Conservation (phyloP, 2,329 filamentous ascomycete species). For the Chaetomiaceae sp. region DNA sequence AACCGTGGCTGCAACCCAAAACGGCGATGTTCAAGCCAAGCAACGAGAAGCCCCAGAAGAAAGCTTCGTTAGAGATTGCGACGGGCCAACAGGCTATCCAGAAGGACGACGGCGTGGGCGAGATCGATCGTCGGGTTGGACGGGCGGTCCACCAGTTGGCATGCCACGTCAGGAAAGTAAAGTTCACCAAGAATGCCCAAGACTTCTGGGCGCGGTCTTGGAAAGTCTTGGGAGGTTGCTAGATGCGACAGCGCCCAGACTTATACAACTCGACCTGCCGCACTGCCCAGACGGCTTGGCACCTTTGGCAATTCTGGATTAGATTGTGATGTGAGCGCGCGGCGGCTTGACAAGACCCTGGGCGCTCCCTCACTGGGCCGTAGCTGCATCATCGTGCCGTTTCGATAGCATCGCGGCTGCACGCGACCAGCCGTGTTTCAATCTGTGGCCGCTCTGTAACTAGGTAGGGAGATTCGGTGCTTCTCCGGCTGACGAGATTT, state of each 20-base stretch:
- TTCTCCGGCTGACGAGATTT: no score
- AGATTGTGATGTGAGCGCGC: slow-evolving; percentile 2
- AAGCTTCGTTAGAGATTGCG: background rate
- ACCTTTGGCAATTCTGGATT: slow-evolving; percentile 19
- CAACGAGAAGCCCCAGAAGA: background rate
- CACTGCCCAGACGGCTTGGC: slow-evolving; percentile 20
- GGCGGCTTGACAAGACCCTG: no score
- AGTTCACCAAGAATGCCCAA: slow-evolving; percentile 10
- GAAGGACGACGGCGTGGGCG: background rate
- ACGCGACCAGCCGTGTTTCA: slow-evolving; percentile 2
- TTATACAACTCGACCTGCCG: slow-evolving; percentile 19
- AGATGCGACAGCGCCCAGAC: slow-evolving; percentile 23
- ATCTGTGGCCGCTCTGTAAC: no score
- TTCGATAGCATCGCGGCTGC: background rate
- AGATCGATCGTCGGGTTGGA: background rate
- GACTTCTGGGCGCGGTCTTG: background rate
- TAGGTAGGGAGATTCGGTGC: background rate
- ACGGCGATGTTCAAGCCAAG: no score
- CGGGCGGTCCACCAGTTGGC: no score
- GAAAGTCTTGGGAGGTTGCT: no score
- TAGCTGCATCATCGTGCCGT: background rate
- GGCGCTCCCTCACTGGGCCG: background rate
- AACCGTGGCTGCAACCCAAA: no score
- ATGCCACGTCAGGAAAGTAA: slow-evolving; percentile 10
- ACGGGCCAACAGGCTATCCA: background rate